Base-by-base conservation (phyloP, 495 filamentous ascomycete genomes). In the Niebla homalea region DNA sequence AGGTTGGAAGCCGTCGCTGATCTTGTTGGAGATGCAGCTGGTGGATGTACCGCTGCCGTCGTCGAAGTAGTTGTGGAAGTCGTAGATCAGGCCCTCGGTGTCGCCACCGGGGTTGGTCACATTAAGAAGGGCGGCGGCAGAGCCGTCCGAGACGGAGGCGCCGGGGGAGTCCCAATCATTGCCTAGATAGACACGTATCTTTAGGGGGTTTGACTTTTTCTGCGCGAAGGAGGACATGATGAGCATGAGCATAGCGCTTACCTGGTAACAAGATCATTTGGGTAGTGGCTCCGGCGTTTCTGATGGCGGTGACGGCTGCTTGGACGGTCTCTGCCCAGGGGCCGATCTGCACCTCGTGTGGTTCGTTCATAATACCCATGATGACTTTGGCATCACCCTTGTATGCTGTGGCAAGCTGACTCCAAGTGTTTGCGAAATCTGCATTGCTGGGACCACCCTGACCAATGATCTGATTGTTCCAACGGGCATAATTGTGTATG, bases 321-420 rank as follows among this genome's bases (percentile, higher is more conserved):
- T 81, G 78, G 40, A 72, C 70, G 0, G 74, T 76, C 4, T 60
- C 50, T 0, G 72, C 74, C 76, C 76, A 80, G 0, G 41, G 52
- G 21, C 39, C 55, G 45, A 80, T 66, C 52, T 74, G 65, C 35
- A 75, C 64, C 48, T 67, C 57, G 52, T 77, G 76, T 4, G 78
- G 76, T 59, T 83, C 79, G 58, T 80, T 83, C 73, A 81, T 79
- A 40, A 81, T 59, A 35, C 77, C 77, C 60, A 81, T 80, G n/a
- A 71, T 60, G 21, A 79, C 62, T 14, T 70, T 73, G 4, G 63
- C 43, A n/a, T 69, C 49, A 7, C 29, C 44, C 18, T 65, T 68
- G 52, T 80, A 81, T 46, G 76, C 73, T 11, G 59, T 67, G 3
- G 79, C 79, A 8, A 83, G 55, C 57, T 78, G 70, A 4, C 54